phyloP scores from a whole-genome alignment of 148 eudicot genomes.

The Rhododendron ferrugineum region DNA sequence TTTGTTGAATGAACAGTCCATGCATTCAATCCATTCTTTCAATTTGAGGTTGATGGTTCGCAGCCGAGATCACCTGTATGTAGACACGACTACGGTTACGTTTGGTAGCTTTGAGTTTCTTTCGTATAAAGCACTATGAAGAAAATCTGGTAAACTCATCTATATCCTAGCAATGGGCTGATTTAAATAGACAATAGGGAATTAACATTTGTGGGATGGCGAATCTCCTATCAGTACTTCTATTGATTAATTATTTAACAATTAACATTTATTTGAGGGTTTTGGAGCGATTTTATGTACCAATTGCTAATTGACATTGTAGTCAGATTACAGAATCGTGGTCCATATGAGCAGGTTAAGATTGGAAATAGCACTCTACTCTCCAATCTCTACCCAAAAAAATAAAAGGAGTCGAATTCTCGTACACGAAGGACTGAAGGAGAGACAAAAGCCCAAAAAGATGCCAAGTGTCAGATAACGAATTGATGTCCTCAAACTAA shows the following conservation, averaged over 20 bases:
- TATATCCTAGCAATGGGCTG: not conserved
- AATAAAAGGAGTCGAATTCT: not conserved
- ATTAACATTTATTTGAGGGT: not conserved
- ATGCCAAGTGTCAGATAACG: not conserved
- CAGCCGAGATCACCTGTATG: not conserved
- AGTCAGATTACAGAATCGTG: not conserved
- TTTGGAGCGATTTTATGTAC: not conserved
- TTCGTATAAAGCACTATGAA: not conserved
- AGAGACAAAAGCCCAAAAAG: not conserved
- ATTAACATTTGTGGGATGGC: not conserved
- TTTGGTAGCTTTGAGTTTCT: not conserved
- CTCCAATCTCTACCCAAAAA: not conserved
- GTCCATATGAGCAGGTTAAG: not conserved
- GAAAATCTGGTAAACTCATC: not conserved
- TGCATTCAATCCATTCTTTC: not conserved
- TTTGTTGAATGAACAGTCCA: not conserved
- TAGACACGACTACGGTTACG: not conserved
- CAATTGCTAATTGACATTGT: not conserved
- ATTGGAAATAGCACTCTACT: not conserved
- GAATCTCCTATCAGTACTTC: not conserved
- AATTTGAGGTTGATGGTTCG: not conserved
- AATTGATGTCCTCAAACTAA: not conserved
- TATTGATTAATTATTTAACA: not conserved
- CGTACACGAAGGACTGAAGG: not conserved
- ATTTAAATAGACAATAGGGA: not conserved